Conservation (phyloP, 192 early-diverging fungal species). For the Podila minutissima region DNA sequence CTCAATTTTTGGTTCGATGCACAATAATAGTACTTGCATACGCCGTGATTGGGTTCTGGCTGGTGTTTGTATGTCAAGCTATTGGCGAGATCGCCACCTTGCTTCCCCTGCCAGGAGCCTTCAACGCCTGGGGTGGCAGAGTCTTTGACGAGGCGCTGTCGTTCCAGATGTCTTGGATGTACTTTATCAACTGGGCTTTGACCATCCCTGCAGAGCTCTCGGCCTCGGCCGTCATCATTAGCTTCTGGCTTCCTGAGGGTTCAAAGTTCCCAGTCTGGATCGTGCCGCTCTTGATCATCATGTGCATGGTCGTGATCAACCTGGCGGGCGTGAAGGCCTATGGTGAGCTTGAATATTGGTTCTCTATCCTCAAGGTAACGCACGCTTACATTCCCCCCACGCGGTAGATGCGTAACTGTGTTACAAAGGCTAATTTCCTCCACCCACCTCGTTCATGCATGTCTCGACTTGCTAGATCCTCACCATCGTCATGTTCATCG, state of each 20-base stretch:
- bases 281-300: constrained; percentile 57
- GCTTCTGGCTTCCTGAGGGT: constrained; percentile 56
- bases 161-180: constrained; percentile 78
- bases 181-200: constrained; percentile 70
- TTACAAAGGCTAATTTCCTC: not conserved
- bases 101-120: constrained; percentile 84
- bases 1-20: not conserved
- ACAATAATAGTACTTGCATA: constrained; percentile 72
- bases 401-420: not conserved
- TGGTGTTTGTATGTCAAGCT: constrained; percentile 77
- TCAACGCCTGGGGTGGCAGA: constrained; percentile 79
- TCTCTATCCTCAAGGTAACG: constrained; percentile 61
- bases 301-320: constrained; percentile 72
- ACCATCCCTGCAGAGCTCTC: constrained; percentile 77
- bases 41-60: constrained; percentile 69
- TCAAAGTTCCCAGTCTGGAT: constrained; percentile 45
- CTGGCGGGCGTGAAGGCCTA: constrained; percentile 71
- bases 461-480: constrained; percentile 64
- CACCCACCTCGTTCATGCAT: not conserved
- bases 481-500: constrained; percentile 83
- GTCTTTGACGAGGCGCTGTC: constrained; percentile 86
- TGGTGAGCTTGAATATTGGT: constrained; percentile 84
- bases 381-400: not conserved
- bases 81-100: constrained; percentile 90
- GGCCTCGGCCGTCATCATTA: constrained; percentile 78